Percentiles rank a stretch among this genome's conserved stretches.
These are phyloP conservation scores for Trichosporon asahii DNA, from an alignment of 1,284 basidiomycete species.

Conservation along the genomic window DNA sequence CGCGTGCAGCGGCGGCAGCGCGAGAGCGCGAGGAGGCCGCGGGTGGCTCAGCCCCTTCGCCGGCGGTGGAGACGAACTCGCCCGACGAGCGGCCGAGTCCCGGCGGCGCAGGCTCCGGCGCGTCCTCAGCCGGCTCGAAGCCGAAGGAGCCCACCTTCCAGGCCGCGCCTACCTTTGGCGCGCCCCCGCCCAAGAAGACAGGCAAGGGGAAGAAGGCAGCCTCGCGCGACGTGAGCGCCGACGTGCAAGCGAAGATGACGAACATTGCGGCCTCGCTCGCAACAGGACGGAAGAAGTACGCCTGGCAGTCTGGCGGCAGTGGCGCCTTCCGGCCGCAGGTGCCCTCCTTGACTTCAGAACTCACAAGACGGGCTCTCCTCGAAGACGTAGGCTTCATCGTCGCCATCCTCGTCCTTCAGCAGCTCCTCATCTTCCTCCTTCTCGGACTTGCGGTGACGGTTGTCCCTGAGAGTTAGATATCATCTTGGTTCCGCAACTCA, in stretches of 20 bases:
- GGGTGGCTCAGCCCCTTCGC: neutral
- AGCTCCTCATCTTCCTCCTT: conserved; percentile 98
- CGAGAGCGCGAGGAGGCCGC: conserved; percentile 18
- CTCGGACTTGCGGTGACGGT: conserved; percentile 89
- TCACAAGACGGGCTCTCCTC: conserved; percentile 85
- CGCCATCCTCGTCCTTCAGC: conserved; percentile 75
- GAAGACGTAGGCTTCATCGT: conserved; percentile 82
- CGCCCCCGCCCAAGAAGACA: conserved; percentile 15
- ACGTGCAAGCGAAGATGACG: conserved; percentile 42
- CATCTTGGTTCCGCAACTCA: conserved; percentile 50
- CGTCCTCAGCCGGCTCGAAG: neutral
- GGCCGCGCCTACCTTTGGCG: conserved; percentile 26
- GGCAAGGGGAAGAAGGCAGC: conserved; percentile 22
- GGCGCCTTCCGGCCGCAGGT: conserved; percentile 19
- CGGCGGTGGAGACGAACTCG: conserved; percentile 5
- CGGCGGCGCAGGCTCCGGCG: neutral
- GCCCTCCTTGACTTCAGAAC: conserved; percentile 42
- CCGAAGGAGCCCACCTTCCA: conserved; percentile 21
- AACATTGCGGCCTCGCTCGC: conserved; percentile 37
- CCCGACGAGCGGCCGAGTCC: conserved; percentile 13
- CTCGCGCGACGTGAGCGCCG: conserved; percentile 32
- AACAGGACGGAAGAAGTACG: conserved; percentile 32
- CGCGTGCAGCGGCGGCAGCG: conserved; percentile 26
- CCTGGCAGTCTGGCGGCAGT: conserved; percentile 37
- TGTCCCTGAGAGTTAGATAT: conserved; percentile 55